phyloP scores from a whole-genome alignment of 176 grass and related monocot species.

The Otatea glauca region DNA sequence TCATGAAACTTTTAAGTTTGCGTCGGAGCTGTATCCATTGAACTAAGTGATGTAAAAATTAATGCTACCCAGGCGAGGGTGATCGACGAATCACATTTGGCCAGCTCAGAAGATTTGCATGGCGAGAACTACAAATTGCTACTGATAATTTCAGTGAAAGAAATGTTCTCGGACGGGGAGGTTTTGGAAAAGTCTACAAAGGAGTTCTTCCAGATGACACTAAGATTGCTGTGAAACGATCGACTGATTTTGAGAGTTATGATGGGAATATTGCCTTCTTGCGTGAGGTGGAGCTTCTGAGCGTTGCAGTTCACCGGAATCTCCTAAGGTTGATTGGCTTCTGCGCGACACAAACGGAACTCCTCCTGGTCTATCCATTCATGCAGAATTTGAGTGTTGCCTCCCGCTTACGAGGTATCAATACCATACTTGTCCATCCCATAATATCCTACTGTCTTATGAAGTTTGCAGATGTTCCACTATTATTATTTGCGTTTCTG shows the following conservation, averaged over 20 bases:
- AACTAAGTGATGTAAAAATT: constrained; percentile 27
- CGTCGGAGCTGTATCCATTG: background rate
- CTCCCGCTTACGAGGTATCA: constrained; percentile 79
- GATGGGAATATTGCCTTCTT: constrained; percentile 79
- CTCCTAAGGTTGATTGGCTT: constrained; percentile 80
- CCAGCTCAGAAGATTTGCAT: constrained; percentile 88
- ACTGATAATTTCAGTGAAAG: constrained; percentile 78
- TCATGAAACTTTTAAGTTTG: constrained; percentile 2
- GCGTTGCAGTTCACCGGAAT: constrained; percentile 89
- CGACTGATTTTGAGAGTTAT: constrained; percentile 84
- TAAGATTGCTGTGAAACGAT: constrained; percentile 87
- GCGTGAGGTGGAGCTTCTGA: constrained; percentile 87
- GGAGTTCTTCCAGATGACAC: constrained; percentile 80
- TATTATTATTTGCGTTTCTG: background rate
- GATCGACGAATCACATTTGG: constrained; percentile 86
- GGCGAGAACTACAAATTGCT: constrained; percentile 74
- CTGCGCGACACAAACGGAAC: constrained; percentile 77
- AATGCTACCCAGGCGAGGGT: constrained; percentile 63
- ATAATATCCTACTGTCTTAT: background rate
- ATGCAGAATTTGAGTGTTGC: constrained; percentile 95
- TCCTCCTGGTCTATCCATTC: constrained; percentile 82
- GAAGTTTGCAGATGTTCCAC: background rate
- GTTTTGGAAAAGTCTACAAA: constrained; percentile 95
- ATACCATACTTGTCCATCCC: background rate
- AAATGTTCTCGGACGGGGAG: constrained; percentile 93